Evolutionary conservation across 2,329 filamentous ascomycete genomes (phyloP).

Genomic region (Calonectria pteridis): DNA sequence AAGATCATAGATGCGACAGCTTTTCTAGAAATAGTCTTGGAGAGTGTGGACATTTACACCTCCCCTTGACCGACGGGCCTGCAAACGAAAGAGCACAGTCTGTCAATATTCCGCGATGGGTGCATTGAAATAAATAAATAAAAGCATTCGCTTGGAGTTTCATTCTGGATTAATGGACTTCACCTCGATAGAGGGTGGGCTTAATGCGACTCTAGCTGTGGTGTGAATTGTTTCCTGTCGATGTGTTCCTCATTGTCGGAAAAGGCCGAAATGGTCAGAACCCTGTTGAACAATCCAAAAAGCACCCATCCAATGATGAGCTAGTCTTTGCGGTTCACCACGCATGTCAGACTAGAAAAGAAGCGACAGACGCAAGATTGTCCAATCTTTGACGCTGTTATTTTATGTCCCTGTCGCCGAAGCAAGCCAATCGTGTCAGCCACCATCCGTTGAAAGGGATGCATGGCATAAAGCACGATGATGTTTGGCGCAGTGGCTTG

Average conservation of each 20-base stretch:
- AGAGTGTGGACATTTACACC: too few relatives aligned
- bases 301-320: neutral
- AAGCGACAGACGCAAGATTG: neutral
- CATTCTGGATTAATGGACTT: too few relatives aligned
- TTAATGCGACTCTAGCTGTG: too few relatives aligned
- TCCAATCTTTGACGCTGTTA: neutral
- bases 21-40: too few relatives aligned
- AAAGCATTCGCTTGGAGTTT: too few relatives aligned
- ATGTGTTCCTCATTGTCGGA: neutral
- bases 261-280: neutral
- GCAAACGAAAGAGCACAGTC: too few relatives aligned
- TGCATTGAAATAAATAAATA: too few relatives aligned
- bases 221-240: too few relatives aligned
- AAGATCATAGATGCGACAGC: too few relatives aligned
- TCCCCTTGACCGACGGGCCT: too few relatives aligned
- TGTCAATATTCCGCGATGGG: too few relatives aligned
- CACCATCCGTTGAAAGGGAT: neutral
- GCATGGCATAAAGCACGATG: neutral
- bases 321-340: neutral
- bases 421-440: neutral
- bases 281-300: neutral
- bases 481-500: neutral
- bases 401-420: neutral
- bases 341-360: neutral
- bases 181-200: too few relatives aligned